These are phyloP conservation scores for Agaricus sinodeliciosus DNA, from an alignment of 768 basidiomycete species.

Conservation along the genomic window DNA sequence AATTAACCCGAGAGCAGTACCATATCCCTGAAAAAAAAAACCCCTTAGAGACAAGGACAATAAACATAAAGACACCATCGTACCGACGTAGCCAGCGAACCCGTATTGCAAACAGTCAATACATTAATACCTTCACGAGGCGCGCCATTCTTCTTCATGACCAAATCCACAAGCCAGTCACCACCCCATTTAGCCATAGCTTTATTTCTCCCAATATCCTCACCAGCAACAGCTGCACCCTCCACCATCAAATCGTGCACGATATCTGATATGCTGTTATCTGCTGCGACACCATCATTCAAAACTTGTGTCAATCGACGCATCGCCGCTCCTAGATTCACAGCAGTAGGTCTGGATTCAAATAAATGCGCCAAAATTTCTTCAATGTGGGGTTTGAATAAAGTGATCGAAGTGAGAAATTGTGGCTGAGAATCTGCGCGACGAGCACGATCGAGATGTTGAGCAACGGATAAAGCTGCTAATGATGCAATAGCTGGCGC, in stretches of 20 bases:
- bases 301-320: constrained; percentile 57
- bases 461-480: constrained; percentile 73
- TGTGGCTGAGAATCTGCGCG: constrained; percentile 38
- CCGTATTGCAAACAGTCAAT: constrained; percentile 96
- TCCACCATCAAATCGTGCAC: constrained; percentile 63
- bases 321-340: constrained; percentile 87
- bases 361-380: constrained; percentile 65
- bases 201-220: constrained; percentile 84
- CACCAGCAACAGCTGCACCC: constrained; percentile 68
- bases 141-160: constrained; percentile 26
- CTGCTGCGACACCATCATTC: constrained; percentile 33
- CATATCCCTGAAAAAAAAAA: constrained; percentile 72
- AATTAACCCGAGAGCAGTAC: constrained; percentile 91
- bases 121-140: constrained; percentile 59
- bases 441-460: constrained; percentile 52
- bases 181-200: constrained; percentile 82
- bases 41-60: not conserved
- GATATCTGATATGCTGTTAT: constrained; percentile 37
- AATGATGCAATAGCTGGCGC: constrained; percentile 95
- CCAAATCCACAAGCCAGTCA: constrained; percentile 67
- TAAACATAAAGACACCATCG: constrained; percentile 16
- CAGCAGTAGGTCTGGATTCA: constrained; percentile 91
- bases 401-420: constrained; percentile 46
- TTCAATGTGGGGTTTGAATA: constrained; percentile 49
- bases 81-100: constrained; percentile 90